phyloP scores from a whole-genome alignment of 495 filamentous ascomycete species.

The Penicillium odoratum region DNA sequence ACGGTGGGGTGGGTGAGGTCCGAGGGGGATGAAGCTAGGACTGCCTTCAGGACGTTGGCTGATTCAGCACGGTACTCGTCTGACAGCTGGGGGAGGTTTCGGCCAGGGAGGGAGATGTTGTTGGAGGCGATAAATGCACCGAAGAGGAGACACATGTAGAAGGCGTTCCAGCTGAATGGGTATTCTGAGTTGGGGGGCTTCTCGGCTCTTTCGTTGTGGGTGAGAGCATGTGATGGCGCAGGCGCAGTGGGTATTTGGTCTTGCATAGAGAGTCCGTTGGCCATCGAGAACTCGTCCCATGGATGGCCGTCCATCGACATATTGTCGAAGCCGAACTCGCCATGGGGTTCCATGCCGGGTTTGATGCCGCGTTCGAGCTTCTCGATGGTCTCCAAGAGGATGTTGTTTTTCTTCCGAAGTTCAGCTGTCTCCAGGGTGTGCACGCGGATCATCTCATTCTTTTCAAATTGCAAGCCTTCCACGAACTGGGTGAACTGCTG shows the following conservation, averaged over 20 bases:
- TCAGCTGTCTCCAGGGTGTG: slow-evolving; percentile 95
- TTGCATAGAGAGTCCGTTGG: slow-evolving; percentile 53
- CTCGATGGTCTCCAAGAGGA: slow-evolving; percentile 82
- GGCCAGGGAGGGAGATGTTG: slow-evolving; percentile 57
- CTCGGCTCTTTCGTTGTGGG: slow-evolving; percentile 54
- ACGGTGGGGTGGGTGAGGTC: slow-evolving; percentile 36
- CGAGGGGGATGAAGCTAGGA: slow-evolving; percentile 65
- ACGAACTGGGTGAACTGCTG: slow-evolving; percentile 74
- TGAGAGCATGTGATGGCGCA: slow-evolving; percentile 20
- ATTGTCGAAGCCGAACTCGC: slow-evolving; percentile 80
- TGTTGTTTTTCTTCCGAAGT: slow-evolving; percentile 91
- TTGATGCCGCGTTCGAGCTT: slow-evolving; percentile 69
- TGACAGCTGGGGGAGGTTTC: slow-evolving; percentile 76
- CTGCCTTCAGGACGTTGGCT: slow-evolving; percentile 82
- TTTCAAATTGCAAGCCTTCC: slow-evolving; percentile 75
- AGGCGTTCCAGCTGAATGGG: slow-evolving; percentile 58
- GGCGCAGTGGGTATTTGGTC: slow-evolving; percentile 41
- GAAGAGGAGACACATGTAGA: slow-evolving; percentile 85
- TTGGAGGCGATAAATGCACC: slow-evolving; percentile 96
- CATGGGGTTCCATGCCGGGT: slow-evolving; percentile 58
- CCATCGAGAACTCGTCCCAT: slow-evolving; percentile 80
- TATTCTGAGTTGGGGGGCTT: slow-evolving; percentile 58
- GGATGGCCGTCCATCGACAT: slow-evolving; percentile 72
- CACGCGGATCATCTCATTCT: slow-evolving; percentile 83
- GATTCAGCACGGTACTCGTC: slow-evolving; percentile 93